Conservation (phyloP, 768 basidiomycete genomes). For the Kwoniella mangroviensis region DNA sequence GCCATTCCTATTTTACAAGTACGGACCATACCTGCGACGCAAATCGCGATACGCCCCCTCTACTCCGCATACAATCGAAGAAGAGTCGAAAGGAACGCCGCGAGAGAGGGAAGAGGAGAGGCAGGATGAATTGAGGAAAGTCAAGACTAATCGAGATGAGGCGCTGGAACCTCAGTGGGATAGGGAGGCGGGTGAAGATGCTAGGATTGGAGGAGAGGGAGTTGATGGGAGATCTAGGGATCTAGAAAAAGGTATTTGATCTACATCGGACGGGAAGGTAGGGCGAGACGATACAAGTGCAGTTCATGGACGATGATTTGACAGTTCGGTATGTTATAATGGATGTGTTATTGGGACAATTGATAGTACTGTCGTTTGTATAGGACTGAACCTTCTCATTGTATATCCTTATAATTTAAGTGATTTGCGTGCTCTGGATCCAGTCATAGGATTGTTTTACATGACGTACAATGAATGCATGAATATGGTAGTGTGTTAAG, state of each 20-base stretch:
- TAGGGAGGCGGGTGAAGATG: slow-evolving; percentile 15
- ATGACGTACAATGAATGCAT: background rate
- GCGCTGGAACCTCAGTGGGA: slow-evolving; percentile 24
- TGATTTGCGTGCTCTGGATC: no score
- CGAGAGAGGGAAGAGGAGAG: slow-evolving; percentile 1
- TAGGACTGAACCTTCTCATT: no score
- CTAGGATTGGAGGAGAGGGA: slow-evolving; percentile 6
- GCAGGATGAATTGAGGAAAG: slow-evolving; percentile 15
- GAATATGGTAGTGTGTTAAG: no score
- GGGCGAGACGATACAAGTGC: background rate
- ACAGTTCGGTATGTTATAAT: no score
- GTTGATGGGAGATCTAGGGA: background rate
- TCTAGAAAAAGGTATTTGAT: background rate
- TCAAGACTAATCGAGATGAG: slow-evolving; percentile 12
- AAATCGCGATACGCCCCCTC: slow-evolving; percentile 33
- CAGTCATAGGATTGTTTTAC: background rate
- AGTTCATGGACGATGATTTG: background rate
- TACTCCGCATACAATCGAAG: background rate
- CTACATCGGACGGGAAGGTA: background rate
- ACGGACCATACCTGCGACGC: slow-evolving; percentile 64
- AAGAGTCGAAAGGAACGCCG: background rate
- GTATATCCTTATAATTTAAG: no score
- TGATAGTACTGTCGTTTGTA: no score
- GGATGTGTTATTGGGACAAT: no score
- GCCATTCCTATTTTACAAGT: slow-evolving; percentile 72